Base-by-base conservation (phyloP, 345 rosid species). In the Trapa incisa region DNA sequence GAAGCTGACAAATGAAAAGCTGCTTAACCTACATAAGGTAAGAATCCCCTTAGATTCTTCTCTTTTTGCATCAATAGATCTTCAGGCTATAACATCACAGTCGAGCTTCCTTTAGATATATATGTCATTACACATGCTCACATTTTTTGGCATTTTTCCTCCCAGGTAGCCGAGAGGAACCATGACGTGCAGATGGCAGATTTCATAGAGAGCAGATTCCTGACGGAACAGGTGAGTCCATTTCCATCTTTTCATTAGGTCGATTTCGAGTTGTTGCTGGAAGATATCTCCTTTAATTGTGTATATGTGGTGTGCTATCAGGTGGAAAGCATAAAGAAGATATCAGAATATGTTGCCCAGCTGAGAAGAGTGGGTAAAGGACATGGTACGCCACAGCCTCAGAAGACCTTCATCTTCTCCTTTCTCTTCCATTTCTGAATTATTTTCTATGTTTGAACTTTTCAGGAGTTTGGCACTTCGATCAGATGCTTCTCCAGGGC, bases 401-500 rank as follows among this genome's bases (percentile, higher is more conserved):
- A 29, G 29, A 32, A 10, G 58, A 5, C 50, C 56, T 47, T 36
- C 1, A 22, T 54, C 2, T 3, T 35, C 17, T 63, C 4, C 0
- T 32, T 60, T 12, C 11, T 39, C 4, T 47, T 57, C 15, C 39
- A 48, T 37, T 48, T 36, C 47, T 43, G 43, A 64, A 17, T 41
- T 45, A 17, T 37, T 16, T 10, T 29, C 11, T 45, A 22, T 60
- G 60, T 63, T 73, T 32, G 15, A 54, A n/a, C 35, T 35, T 58
- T 78, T 66, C 75, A 87, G 92, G 92, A 16, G 85, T 80, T 9
- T 87, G 89, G 89, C 89, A 87, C 83, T 87, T 87, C 2, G 86
- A 87, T 76, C 86, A 84, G 67, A 80, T 50, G 81, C 85, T 87
- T 3, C 92, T 84, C 68, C 67, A 75, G 29, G 29, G 29, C 1